These are phyloP conservation scores for Alloteropsis semialata DNA, from an alignment of 176 grass and related monocot species.

Conservation along the genomic window DNA sequence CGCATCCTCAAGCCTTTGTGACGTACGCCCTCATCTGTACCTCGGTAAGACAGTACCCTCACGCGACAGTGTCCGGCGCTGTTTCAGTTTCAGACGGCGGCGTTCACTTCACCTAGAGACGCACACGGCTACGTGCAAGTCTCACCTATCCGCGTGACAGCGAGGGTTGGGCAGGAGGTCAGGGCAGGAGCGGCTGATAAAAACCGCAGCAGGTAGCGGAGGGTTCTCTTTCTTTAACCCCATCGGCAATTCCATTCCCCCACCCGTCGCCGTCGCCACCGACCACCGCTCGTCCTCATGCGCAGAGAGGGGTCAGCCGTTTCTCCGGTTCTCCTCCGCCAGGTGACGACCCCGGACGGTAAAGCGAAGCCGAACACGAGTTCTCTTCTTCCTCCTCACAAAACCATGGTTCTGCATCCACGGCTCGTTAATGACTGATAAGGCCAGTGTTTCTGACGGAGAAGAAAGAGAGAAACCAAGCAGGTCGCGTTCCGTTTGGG, in stretches of 20 bases:
- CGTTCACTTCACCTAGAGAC: not conserved
- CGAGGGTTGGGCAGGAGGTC: not conserved
- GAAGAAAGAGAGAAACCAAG: not conserved
- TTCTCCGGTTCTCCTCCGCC: not conserved
- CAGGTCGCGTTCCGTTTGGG: not conserved
- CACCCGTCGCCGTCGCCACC: constrained; percentile 15
- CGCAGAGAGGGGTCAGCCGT: not conserved
- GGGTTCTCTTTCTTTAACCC: not conserved
- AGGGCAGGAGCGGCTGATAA: not conserved
- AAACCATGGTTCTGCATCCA: too few relatives aligned
- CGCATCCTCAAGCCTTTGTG: not conserved
- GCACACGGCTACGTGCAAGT: not conserved
- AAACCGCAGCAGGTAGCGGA: constrained; percentile 8
- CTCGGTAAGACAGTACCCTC: not conserved
- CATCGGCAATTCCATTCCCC: not conserved
- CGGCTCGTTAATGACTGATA: not conserved
- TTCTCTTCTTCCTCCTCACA: too few relatives aligned
- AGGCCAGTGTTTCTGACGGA: not conserved
- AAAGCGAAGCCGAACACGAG: not conserved
- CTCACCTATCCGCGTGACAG: not conserved
- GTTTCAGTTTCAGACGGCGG: not conserved
- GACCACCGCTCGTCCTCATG: not conserved
- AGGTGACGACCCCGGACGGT: not conserved
- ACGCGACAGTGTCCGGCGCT: not conserved
- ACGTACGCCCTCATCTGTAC: too few relatives aligned